Base-by-base conservation (phyloP, 1,284 basidiomycete species). In the Farysia itapuensis region DNA sequence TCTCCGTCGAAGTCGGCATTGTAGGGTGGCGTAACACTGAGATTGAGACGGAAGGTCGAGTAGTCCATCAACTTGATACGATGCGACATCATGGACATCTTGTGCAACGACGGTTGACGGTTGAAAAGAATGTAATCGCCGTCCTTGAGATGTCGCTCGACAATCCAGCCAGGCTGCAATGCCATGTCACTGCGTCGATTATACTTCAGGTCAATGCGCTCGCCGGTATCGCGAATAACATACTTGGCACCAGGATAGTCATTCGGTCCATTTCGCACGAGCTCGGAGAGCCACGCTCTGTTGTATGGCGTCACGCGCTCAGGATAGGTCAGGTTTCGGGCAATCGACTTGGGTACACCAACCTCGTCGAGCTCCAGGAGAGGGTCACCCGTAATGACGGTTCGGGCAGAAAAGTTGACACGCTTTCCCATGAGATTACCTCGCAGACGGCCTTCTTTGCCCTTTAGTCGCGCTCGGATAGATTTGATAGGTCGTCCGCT, bases 11-110 rank as follows among this genome's bases (percentile, higher is more conserved):
- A 99, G 80, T 78, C 78, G 63, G 66, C 72, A 38, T 75, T 77
- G 64, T 76, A 76, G 0, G 74, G 74, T 9, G 74, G 72, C 19
- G 79, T 80, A 38, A 96, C 93, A 53, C 92, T 95, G 59, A 96
- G 85, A 77, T 97, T 97, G 60, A 96, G 80, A 54, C 94, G 92
- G 82, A 96, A 97, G 49, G 94, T 91, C 88, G 95, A 98, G 79
- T 97, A 98, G 25, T 90, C 89, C 93, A 98, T 96, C 47, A 99
- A 81, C 75, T 90, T 91, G 38, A 98, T 89, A 30, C 95, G 85
- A 81, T 99, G 95, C 78, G 90, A 91, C 95, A 98, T 98, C 95
- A 98, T 98, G 82, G 90, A 94, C 95, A 98, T 98, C 80, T 98
- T 99, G 80, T 99, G 95, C 78, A 98, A 79, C 82, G 86, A 90